These are phyloP conservation scores for Xylariaceae sp. DNA, from an alignment of 2,329 filamentous ascomycete species.

Conservation along the genomic window DNA sequence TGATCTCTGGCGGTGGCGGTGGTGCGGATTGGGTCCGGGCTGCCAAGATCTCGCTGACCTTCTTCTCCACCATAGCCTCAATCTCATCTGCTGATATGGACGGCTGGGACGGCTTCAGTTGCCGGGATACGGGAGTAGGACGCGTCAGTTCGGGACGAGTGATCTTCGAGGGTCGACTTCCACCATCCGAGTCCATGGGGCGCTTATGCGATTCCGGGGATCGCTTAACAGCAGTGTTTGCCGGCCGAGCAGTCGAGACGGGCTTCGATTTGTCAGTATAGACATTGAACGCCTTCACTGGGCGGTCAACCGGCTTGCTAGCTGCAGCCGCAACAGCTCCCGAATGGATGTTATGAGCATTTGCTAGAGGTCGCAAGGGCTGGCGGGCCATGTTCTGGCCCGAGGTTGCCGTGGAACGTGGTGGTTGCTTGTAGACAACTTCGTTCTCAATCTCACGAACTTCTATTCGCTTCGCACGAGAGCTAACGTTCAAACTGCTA, in stretches of 20 bases:
- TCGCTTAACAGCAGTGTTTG: conserved; percentile 36
- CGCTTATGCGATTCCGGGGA: conserved; percentile 48
- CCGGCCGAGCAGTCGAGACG: conserved; percentile 32
- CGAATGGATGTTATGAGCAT: conserved; percentile 75
- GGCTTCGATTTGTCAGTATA: conserved; percentile 76
- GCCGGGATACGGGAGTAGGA: conserved; percentile 27
- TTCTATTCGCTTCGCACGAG: conserved; percentile 94
- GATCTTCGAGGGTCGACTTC: conserved; percentile 40
- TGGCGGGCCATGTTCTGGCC: conserved; percentile 61
- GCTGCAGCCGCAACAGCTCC: conserved; percentile 57
- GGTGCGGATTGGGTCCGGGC: conserved; percentile 67
- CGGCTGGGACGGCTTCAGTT: conserved; percentile 25
- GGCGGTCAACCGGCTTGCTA: conserved; percentile 67
- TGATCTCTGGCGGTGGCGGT: conserved; percentile 58
- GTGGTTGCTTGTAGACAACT: conserved; percentile 80
- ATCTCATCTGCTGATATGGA: conserved; percentile 74
- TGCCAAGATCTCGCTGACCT: conserved; percentile 87
- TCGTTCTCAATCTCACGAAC: conserved; percentile 96
- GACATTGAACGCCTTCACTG: conserved; percentile 83
- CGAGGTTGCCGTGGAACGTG: conserved; percentile 56
- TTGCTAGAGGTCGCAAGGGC: conserved; percentile 77
- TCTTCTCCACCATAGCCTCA: conserved; percentile 89
- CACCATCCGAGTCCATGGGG: conserved; percentile 48
- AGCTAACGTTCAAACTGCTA: conserved; percentile 93
- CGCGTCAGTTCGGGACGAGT: conserved; percentile 33